Evolutionary conservation across 2,329 filamentous ascomycete genomes (phyloP).

Genomic region (Monilinia aucupariae): DNA sequence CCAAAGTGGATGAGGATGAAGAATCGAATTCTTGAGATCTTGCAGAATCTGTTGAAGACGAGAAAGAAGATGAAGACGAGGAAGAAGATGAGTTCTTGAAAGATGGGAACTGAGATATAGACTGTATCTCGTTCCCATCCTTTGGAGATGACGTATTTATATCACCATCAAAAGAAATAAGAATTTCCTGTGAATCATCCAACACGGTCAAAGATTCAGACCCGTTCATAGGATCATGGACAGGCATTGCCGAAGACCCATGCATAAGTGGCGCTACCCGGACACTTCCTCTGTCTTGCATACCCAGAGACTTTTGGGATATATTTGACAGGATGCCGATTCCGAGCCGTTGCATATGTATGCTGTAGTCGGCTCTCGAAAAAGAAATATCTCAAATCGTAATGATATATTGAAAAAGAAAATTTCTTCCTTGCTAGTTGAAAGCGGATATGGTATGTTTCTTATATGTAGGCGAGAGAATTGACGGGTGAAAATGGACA

Average conservation of each 20-base stretch:
- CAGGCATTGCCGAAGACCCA: neutral
- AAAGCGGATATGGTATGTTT: neutral
- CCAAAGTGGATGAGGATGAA: neutral
- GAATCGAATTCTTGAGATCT: neutral
- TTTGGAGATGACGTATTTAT: neutral
- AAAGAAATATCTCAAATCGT: neutral
- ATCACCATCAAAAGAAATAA: neutral
- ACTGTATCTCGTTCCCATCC: neutral
- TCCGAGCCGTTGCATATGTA: constrained; percentile 12
- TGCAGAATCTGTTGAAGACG: neutral
- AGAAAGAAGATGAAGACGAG: neutral
- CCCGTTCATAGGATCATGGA: neutral
- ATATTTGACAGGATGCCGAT: constrained; percentile 4
- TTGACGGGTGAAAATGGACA: neutral
- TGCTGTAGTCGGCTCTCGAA: neutral
- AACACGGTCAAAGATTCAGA: neutral
- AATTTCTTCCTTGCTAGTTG: neutral
- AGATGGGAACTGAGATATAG: neutral
- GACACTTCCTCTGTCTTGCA: neutral
- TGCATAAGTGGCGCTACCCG: neutral
- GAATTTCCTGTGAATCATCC: neutral
- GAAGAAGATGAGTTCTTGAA: neutral
- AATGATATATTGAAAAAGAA: neutral
- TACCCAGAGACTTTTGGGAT: neutral
- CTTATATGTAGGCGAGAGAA: neutral